phyloP scores from a whole-genome alignment of 805 yeast genomes.

The Candida sphagnicola region DNA sequence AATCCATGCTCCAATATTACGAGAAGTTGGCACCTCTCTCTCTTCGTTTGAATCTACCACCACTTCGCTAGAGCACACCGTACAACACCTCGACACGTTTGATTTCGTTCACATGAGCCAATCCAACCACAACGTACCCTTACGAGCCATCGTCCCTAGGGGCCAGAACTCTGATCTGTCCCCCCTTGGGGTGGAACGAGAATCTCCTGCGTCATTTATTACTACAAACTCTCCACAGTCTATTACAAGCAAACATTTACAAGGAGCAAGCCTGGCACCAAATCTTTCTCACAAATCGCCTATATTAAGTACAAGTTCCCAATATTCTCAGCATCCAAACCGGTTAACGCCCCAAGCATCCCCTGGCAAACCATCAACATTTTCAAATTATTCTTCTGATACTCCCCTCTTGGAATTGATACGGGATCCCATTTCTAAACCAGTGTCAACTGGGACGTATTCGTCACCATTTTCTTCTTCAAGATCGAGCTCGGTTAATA shows the following conservation, averaged over 20 bases:
- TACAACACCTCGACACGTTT: neutral
- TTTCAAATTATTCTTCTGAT: slow-evolving; percentile 1
- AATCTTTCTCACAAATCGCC: neutral
- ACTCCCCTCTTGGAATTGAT: slow-evolving; percentile 1
- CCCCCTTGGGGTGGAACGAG: no score
- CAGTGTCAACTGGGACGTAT: neutral
- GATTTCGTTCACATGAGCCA: neutral
- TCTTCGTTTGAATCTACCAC: neutral
- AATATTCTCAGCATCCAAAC: neutral
- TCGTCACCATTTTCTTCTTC: slow-evolving; percentile 2
- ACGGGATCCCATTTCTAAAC: neutral
- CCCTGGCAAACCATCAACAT: neutral
- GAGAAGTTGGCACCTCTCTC: neutral
- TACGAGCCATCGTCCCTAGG: slow-evolving; percentile 4
- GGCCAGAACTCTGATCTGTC: no score
- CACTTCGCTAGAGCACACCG: neutral
- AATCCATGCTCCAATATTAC: neutral
- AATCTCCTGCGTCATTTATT: no score
- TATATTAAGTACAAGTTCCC: neutral
- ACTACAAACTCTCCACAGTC: no score
- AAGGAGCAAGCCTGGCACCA: neutral
- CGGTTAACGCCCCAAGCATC: neutral
- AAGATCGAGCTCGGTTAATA: neutral
- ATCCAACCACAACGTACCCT: neutral
- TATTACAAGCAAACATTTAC: no score